Evolutionary conservation across 768 basidiomycete genomes (phyloP).

Genomic region (Boletus pseudo-olivaceus): DNA sequence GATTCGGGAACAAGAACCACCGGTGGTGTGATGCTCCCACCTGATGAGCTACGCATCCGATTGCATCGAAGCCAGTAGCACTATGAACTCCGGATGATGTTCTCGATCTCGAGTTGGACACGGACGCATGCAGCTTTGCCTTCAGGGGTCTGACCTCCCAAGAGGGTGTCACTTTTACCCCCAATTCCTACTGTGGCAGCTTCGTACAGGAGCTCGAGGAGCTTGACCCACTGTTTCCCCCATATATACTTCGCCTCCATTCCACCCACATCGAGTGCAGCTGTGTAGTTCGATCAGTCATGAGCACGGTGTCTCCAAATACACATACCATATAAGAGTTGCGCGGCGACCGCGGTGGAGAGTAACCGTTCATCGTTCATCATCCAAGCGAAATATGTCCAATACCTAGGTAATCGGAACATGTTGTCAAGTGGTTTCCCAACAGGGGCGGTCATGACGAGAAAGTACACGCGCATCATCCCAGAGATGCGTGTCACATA

Average conservation of each 20-base stretch:
- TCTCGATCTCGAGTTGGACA: slow-evolving; percentile 63
- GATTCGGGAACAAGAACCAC: slow-evolving; percentile 5
- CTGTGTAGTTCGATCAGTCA: slow-evolving; percentile 35
- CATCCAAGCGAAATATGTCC: slow-evolving; percentile 72
- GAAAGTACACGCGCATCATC: slow-evolving; percentile 84
- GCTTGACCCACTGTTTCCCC: slow-evolving; percentile 78
- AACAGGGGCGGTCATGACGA: slow-evolving; percentile 47
- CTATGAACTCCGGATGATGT: slow-evolving; percentile 41
- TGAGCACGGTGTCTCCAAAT: background rate
- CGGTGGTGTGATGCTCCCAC: slow-evolving; percentile 14
- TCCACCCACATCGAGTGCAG: slow-evolving; percentile 70
- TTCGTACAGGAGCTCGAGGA: slow-evolving; percentile 63
- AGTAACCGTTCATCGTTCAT: slow-evolving; percentile 49
- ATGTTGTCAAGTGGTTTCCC: slow-evolving; percentile 39
- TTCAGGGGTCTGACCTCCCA: slow-evolving; percentile 61
- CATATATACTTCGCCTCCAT: slow-evolving; percentile 55
- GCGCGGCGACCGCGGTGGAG: slow-evolving; percentile 56
- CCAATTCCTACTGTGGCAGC: slow-evolving; percentile 56
- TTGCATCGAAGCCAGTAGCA: slow-evolving; percentile 8
- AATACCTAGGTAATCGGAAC: slow-evolving; percentile 63
- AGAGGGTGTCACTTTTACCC: slow-evolving; percentile 29
- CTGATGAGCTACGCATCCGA: background rate
- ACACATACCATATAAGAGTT: slow-evolving; percentile 59
- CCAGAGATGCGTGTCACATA: slow-evolving; percentile 69
- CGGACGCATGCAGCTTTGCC: slow-evolving; percentile 63